Evolutionary conservation across 2,329 filamentous ascomycete species (phyloP), one percentile per base, ranked within the genome.

Genomic region (Colletotrichum trifolii): DNA sequence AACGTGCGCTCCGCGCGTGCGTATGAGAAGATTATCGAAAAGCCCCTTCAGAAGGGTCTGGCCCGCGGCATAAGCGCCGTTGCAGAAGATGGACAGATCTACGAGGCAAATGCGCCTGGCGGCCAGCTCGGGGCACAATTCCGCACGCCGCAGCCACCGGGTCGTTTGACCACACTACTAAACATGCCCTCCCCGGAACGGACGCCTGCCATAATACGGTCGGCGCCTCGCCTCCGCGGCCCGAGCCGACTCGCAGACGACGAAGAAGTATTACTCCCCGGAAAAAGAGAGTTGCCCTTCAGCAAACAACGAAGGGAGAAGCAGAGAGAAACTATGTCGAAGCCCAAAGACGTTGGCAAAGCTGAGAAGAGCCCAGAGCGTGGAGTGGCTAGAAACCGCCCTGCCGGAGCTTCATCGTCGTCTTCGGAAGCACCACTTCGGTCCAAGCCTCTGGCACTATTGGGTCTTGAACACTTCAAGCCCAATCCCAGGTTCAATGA

Each of bases 401-500:
- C 42, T 43, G 48, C 60, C 40, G 49, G 54, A 5, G 12, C 15
- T 45, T 57, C 69, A 43, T 43, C 36, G 59, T 50, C 65, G 58
- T 13, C 68, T 66, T 7, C 40, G 40, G 52, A 68, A 63, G 80
- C 35, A 8, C 15, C 81, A 1, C 82, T 92, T 13, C 87, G 93
- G 53, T 75, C 82, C 9, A 87, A 84, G 54, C 85, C 88, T 1
- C 68, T 88, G 3, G 77, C 82, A 0, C 79, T 84, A 39, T 83
- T 97, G 11, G 79, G 79, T 12, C 79, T 91, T 1, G 85, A 87
- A 11, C 90, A 97, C 76, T 97, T 97, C 81, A 95, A 90, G 74
- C 82, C 96, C 70, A 97, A 97, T 68, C 89, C 92, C 0, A 79
- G 81, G 5, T 85, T 82, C 69, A 95, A 94, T 68, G 84, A 90